Base-by-base conservation (phyloP, 192 early-diverging fungal species). In the Backusella sp. region DNA sequence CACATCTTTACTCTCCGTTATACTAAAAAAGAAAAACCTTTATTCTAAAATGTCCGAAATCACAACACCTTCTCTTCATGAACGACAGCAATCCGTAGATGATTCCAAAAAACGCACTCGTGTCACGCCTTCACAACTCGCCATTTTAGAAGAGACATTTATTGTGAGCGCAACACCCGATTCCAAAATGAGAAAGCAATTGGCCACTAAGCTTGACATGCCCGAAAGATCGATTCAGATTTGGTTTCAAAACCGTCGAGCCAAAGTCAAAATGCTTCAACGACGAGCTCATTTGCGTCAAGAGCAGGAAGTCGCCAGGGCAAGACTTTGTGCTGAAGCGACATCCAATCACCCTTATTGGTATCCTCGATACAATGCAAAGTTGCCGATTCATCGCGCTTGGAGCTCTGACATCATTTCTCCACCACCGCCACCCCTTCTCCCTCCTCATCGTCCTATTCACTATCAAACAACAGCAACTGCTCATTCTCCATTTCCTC, bases 181-280 rank as follows among this genome's bases (percentile, higher is more conserved):
- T 69, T 82, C 86, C 17, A 88, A 90, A 42, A 84, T 89, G 59
- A 86, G 93, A 7, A 87, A 92, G 73, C 84, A 84, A 17, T 79
- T 95, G 15, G 91, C 90, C 37, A 83, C 87, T 74, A 84, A 86
- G 32, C 77, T 94, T 21, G 87, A 90, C 53, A 92, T 95, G 91
- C 86, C 89, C 2, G 84, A 87, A 52, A 85, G 93, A 41, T 87
- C 92, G 32, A 90, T 95, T 73, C 93, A 95, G 72, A 92, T 95
- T 42, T 95, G 93, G 93, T 95, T 95, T 80, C 93, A 95, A 75
- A 95, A 95, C 82, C 81, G 91, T 42, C 82, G 93, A 21, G 92
- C 92, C 26, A 95, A 95, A 76, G 86, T 92, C 42, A 94, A 94
- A 85, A 86, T 87, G 70, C 81, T 88, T 21, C 76, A 81, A 28